A percentile compares a stretch with the other conserved stretches of the same genome.
Conservation (phyloP, 1,139 yeast genomes). For the Yamadazyma buinensis region DNA sequence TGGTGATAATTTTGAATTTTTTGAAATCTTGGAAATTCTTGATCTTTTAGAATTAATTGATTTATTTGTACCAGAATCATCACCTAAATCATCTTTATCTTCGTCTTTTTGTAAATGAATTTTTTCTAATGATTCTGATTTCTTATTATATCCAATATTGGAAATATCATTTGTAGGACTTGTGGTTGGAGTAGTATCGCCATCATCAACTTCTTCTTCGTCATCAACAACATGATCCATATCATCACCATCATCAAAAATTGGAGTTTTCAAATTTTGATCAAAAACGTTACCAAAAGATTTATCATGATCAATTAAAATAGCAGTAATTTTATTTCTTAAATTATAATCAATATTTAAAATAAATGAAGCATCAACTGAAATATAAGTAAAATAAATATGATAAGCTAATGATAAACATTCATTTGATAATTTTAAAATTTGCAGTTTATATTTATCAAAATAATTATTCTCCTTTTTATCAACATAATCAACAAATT, state of each 20-base stretch:
- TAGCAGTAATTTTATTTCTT: slow-evolving; percentile 43
- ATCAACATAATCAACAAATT: slow-evolving; percentile 14
- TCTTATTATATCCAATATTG: too few relatives aligned
- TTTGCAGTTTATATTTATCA: slow-evolving; percentile 22
- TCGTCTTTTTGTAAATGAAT: too few relatives aligned
- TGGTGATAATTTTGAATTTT: neutral
- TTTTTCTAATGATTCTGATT: too few relatives aligned
- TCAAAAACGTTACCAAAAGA: slow-evolving; percentile 1
- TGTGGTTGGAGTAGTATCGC: neutral
- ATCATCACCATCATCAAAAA: neutral
- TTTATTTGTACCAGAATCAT: neutral
- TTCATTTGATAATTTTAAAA: slow-evolving; percentile 42
- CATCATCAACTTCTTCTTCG: neutral
- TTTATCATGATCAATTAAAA: slow-evolving; percentile 28
- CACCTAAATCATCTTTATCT: neutral
- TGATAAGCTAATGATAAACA: slow-evolving; percentile 57
- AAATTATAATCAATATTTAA: slow-evolving; percentile 65
- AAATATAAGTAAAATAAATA: slow-evolving; percentile 64
- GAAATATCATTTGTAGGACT: neutral
- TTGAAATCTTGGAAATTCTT: too few relatives aligned
- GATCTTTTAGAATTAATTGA: neutral
- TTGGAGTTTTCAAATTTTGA: slow-evolving; percentile 7
- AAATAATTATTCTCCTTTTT: neutral
- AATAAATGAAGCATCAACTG: slow-evolving; percentile 67
- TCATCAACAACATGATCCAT: neutral